These are phyloP conservation scores for Lentithecium fluviatile DNA, from an alignment of 495 filamentous ascomycete species.

Conservation along the genomic window DNA sequence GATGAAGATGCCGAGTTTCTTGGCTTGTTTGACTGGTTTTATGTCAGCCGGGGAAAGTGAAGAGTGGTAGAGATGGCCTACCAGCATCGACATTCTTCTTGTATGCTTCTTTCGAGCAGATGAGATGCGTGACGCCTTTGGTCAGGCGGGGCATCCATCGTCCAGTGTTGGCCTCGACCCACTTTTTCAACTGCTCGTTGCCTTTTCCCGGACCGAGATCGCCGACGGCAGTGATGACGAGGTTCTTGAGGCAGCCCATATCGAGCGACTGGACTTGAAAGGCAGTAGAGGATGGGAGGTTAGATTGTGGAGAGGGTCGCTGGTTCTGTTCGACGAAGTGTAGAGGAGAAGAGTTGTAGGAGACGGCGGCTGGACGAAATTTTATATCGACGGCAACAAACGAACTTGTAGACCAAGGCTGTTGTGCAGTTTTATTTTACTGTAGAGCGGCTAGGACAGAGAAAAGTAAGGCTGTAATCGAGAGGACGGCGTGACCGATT, in stretches of 20 bases:
- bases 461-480: too few relatives aligned
- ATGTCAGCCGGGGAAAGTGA: neutral
- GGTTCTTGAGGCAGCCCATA: slow-evolving; percentile 35
- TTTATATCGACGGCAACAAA: too few relatives aligned
- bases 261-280: neutral
- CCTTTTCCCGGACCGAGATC: slow-evolving; percentile 44
- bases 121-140: slow-evolving; percentile 55
- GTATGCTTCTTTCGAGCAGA: slow-evolving; percentile 55
- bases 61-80: slow-evolving; percentile 35
- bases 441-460: too few relatives aligned
- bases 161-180: slow-evolving; percentile 58
- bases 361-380: too few relatives aligned
- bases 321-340: neutral
- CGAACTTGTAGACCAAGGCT: too few relatives aligned
- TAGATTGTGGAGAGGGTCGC: neutral
- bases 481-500: too few relatives aligned
- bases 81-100: slow-evolving; percentile 48
- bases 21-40: slow-evolving; percentile 39
- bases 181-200: slow-evolving; percentile 50
- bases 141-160: slow-evolving; percentile 45
- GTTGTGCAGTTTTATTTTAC: too few relatives aligned
- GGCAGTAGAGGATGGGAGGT: neutral
- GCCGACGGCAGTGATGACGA: slow-evolving; percentile 45
- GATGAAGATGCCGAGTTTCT: slow-evolving; percentile 48
- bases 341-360: too few relatives aligned